These are phyloP conservation scores for Nymphaea colorata DNA, from an alignment of 164 flowering plant species.

Conservation along the genomic window DNA sequence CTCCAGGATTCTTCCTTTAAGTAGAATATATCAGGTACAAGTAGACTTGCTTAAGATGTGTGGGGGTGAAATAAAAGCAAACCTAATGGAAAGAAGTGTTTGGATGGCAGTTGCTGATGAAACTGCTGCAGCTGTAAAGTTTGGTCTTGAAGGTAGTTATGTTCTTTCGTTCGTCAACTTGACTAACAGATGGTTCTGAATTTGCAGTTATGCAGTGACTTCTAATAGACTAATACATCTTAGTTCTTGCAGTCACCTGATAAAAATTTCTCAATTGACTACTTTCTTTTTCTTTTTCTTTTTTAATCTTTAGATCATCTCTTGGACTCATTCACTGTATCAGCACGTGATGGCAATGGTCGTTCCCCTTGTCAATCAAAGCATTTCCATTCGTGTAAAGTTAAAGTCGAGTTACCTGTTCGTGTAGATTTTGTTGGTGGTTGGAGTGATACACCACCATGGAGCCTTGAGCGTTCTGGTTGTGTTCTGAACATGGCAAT, in stretches of 20 bases:
- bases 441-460: constrained; percentile 99
- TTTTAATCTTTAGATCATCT: constrained; percentile 25
- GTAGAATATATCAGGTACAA: constrained; percentile 86
- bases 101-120: constrained; percentile 95
- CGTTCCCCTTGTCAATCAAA: neutral
- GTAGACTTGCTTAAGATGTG: constrained; percentile 86
- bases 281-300: neutral
- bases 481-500: constrained; percentile 93
- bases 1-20: constrained; percentile 64
- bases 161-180: neutral
- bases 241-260: neutral
- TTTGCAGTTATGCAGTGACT: neutral
- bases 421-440: constrained; percentile 98
- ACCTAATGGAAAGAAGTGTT: constrained; percentile 49
- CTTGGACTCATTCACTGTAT: constrained; percentile 19
- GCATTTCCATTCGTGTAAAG: constrained; percentile 24
- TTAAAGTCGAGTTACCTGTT: constrained; percentile 81
- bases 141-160: constrained; percentile 62
- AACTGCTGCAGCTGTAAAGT: constrained; percentile 88
- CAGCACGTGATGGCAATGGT: constrained; percentile 9
- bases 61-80: constrained; percentile 37
- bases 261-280: too few relatives aligned
- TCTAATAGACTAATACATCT: neutral
- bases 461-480: constrained; percentile 99
- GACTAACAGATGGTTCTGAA: neutral